Base-by-base conservation (phyloP, 129 eudicot species). In the Flaveria linearis region DNA sequence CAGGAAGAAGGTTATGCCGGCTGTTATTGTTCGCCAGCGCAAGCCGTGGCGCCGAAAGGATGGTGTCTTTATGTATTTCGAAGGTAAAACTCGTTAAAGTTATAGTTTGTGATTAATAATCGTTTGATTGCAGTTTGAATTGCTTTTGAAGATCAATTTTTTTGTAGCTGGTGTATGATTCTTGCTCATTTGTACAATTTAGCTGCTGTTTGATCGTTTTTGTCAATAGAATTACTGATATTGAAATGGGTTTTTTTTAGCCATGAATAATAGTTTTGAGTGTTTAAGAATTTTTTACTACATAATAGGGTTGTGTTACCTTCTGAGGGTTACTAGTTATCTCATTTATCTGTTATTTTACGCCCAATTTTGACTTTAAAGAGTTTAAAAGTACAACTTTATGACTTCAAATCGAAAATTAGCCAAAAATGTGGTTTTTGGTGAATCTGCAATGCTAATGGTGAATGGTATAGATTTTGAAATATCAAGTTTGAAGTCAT, bases 41-140 rank as follows among this genome's bases (percentile, higher is more conserved):
- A 94, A 94, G 84, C 97, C 98, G 0, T 94, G 97, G 97, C 96
- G 98, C 84, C 91, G 98, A 94, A 94, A 94, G 98, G 98, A 94
- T 30, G 98, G 98, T 42, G 98, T 94, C 11, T 94, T 74, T 78
- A 94, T 94, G 98, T 94, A 94, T 78, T 94, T 94, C 42, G 98
- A 94, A 94, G 98, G 98, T 93, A 79, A 15, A 17, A 1, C 4
- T 78, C 2, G 1, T 56, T 20, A 20, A 20, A 20, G 22, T 20
- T 20, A 0, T 20, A 20, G 22, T 20, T 20, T 20, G 22, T 20
- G 22, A 20, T 20, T 20, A 20, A 36, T 36, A 36, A 36, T 36
- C 41, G 41, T 36, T 36, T 36, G 41, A 36, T 36, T 36, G 41
- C 41, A 1, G 41, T 36, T 36, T 36, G 41, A 36, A 36, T 36